Evolutionary conservation across 352 stramenopile species (phyloP), one percentile per base, ranked within the genome.

Genomic region (Phytophthora pseudosyringae): DNA sequence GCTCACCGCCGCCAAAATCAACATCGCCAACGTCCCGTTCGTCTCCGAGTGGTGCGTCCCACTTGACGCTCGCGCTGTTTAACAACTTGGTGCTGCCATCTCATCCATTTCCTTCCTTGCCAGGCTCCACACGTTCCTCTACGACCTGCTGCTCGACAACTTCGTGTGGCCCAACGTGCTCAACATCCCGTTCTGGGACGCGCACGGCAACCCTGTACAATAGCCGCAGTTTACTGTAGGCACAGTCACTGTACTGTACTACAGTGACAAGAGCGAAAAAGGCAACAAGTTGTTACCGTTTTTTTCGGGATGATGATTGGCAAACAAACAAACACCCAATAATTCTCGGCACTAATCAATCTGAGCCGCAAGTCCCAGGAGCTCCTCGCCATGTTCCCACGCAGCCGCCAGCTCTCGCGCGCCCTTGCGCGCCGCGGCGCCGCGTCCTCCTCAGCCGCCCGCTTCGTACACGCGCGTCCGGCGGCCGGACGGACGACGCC

Each of bases 1-100:
- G 3, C 71, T 93, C 49, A 93, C 78, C 0, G 85, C 85, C 12
- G 85, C 85, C 58, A 93, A 91, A 64, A 93, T 93, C 81, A 91
- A 91, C 77, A 79, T 91, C 52, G 74, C 83, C 29, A 91, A 90
- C 64, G 83, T 93, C 26, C 82, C 85, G 9, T 93, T 91, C 67
- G 83, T 84, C 15, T 93, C 85, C 12, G 83, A 93, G 47, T 93
- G 83, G 85, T 93, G 38, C n/a, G 59, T 63, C 9, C 21, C 18
- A 16, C 32, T 43, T 39, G 1, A 43, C 50, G 4, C 7, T 56
- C 12, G 16, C 15, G 57, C 11, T 12, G 16, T 36, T 62, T 59
- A 52, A 31, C 35, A 51, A 13, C 13, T 36, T 29, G 8, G 28
- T 52, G n/a, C 39, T 67, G n/a, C 59, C 58, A 36, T 51, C 29